Evolutionary conservation across 2,329 filamentous ascomycete genomes (phyloP).

Genomic region (Colletotrichum somersetense): DNA sequence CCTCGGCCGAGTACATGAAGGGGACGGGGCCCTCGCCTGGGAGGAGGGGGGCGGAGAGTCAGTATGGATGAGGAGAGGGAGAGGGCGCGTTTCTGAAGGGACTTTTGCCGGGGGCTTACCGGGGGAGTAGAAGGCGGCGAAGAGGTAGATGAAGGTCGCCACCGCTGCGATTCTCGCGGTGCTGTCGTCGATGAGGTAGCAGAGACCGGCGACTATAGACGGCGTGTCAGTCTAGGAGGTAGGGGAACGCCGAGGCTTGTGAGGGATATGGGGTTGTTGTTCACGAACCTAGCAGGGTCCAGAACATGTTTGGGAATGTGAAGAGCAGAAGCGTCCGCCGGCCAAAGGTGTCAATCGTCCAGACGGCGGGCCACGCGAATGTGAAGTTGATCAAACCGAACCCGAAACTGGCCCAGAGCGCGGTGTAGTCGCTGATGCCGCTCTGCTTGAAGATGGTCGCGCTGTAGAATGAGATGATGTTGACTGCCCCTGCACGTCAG

Average conservation of each 20-base stretch:
- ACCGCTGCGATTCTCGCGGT: slow-evolving; percentile 65
- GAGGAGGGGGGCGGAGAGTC: not conserved
- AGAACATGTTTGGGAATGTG: slow-evolving; percentile 76
- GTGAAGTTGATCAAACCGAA: slow-evolving; percentile 71
- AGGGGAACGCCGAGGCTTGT: not conserved
- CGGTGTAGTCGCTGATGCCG: slow-evolving; percentile 54
- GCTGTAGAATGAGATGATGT: slow-evolving; percentile 64
- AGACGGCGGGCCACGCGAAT: slow-evolving; percentile 75
- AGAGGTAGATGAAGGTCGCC: slow-evolving; percentile 74
- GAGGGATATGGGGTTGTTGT: not conserved
- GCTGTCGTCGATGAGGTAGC: slow-evolving; percentile 52
- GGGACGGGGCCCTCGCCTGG: slow-evolving; percentile 69
- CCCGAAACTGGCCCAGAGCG: slow-evolving; percentile 58
- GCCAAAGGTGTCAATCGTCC: slow-evolving; percentile 76
- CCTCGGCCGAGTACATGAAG: slow-evolving; percentile 73
- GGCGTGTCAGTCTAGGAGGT: not conserved
- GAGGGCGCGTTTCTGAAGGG: no score
- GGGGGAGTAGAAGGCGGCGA: slow-evolving; percentile 74
- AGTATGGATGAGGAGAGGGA: not conserved
- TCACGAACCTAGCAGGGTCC: slow-evolving; percentile 62
- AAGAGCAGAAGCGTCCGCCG: slow-evolving; percentile 72
- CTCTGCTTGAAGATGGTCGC: slow-evolving; percentile 60
- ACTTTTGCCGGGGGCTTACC: slow-evolving; percentile 50
- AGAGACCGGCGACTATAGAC: slow-evolving; percentile 53
- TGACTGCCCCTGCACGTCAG: slow-evolving; percentile 49